These are phyloP conservation scores for Grammothele lineata DNA, from an alignment of 768 basidiomycete species.

Conservation along the genomic window DNA sequence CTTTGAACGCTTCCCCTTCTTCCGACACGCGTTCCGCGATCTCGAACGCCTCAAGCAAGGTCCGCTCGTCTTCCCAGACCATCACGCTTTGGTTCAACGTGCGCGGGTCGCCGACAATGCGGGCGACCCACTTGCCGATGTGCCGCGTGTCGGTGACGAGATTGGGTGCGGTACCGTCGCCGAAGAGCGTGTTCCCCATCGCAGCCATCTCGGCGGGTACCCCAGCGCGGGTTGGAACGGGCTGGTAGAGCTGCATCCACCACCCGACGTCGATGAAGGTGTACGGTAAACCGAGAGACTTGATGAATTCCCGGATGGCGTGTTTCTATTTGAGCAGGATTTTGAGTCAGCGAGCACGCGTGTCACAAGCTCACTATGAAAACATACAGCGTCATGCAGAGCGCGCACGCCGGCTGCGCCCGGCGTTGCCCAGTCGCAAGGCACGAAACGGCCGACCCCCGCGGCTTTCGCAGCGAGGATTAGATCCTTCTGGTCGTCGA, in stretches of 20 bases:
- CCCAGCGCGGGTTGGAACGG: neutral
- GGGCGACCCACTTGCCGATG: slow-evolving; percentile 22
- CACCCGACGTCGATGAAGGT: slow-evolving; percentile 30
- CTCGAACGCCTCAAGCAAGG: slow-evolving; percentile 18
- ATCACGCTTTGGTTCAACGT: slow-evolving; percentile 27
- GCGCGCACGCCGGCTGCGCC: slow-evolving; percentile 6
- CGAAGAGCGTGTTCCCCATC: no score
- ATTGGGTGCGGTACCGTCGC: no score
- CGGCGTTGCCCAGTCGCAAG: slow-evolving; percentile 19
- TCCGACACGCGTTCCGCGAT: slow-evolving; percentile 17
- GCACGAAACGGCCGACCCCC: slow-evolving; percentile 17
- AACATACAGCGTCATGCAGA: no score
- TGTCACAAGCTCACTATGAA: no score
- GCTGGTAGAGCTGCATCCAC: no score
- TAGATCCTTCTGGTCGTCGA: no score
- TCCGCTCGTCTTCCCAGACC: slow-evolving; percentile 19
- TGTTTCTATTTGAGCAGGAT: slow-evolving; percentile 26
- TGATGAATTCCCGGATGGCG: slow-evolving; percentile 22
- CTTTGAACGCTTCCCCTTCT: slow-evolving; percentile 15
- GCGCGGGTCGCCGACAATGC: slow-evolving; percentile 25
- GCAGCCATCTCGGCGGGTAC: neutral
- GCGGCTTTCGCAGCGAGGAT: no score
- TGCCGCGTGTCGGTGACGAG: slow-evolving; percentile 14
- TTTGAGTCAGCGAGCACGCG: no score
- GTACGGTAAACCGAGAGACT: slow-evolving; percentile 19